Base-by-base conservation (phyloP, 2,329 filamentous ascomycete species). In the Aspergillus awamori region DNA sequence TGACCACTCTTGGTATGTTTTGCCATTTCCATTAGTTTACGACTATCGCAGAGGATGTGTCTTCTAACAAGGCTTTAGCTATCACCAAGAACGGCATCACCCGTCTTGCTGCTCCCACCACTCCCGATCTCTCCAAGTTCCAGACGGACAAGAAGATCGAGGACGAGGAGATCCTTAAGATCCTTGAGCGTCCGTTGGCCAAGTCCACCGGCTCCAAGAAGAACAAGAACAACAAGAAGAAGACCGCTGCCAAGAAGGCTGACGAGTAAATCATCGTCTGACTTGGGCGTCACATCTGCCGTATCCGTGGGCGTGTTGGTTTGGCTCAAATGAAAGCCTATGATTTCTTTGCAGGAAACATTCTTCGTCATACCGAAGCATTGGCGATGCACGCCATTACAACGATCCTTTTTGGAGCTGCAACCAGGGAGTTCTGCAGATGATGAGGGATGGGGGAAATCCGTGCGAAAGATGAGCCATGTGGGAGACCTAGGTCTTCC, bases 101-200 rank as follows among this genome's bases (percentile, higher is more conserved):
- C 74, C 92, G 91, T 81, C 83, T 99, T 61, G 89, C 92, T 71
- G 89, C 86, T 26, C 89, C 95, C 36, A 87, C 91, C 64, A 77
- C 88, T 22, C 84, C 90, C 65, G 92, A 98, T 74, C 77, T 95
- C 64, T 86, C 84, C 75, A 93, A 93, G 83, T 87, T 89, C 84
- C 90, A 97, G 86, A 89, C 92, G 36, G 93, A 98, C 79, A 98
- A 98, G 87, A 97, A 97, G 86, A 97, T 99, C 74, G 89, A 88
- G 68, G 94, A 98, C 67, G 92, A 96, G 82, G 94, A 98, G 82
- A 85, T 99, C 68, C 87, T 98, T 70, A 92, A 95, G 84, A 94
- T 98, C 67, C 86, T 99, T 55, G 93, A 95, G 81, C 91, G 91
- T 79, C 94, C 94, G 33, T 81, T 97, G 70, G 81, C 83, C 63